These are phyloP conservation scores for Monosporascus sp. DNA, from an alignment of 2,329 filamentous ascomycete species.

Conservation along the genomic window DNA sequence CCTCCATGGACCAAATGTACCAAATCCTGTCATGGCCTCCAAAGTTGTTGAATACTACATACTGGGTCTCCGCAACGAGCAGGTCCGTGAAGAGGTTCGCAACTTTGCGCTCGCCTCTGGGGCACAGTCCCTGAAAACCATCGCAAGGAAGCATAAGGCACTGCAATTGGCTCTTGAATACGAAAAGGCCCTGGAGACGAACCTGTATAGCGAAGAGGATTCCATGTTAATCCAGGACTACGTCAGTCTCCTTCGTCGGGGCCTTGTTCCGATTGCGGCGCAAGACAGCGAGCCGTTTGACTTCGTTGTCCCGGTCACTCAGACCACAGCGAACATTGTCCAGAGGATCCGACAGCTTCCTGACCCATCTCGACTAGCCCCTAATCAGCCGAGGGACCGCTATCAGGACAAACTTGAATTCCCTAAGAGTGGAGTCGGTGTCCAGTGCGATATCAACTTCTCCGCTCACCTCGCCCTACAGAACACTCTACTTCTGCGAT, in stretches of 20 bases:
- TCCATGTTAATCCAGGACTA: conserved; percentile 41
- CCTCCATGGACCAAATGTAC: conserved; percentile 23
- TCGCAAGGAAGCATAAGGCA: conserved; percentile 47
- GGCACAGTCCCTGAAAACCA: conserved; percentile 31
- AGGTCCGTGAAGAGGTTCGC: conserved; percentile 40
- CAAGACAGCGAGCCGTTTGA: conserved; percentile 20
- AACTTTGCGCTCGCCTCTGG: conserved; percentile 24
- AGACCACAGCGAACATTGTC: conserved; percentile 30
- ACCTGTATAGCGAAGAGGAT: conserved; percentile 37
- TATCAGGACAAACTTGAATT: conserved; percentile 67
- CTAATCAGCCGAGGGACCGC: conserved; percentile 48
- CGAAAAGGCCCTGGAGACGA: conserved; percentile 46
- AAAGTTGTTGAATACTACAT: conserved; percentile 39
- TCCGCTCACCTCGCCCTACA: conserved; percentile 77
- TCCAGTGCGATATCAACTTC: conserved; percentile 91
- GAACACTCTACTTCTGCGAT: conserved; percentile 77
- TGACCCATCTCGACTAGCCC: conserved; percentile 45
- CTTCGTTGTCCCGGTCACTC: conserved; percentile 33
- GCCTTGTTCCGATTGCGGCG: conserved; percentile 22
- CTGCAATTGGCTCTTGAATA: conserved; percentile 54
- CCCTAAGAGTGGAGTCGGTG: conserved; percentile 70
- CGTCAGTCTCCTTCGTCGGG: conserved; percentile 42
- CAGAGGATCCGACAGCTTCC: conserved; percentile 40
- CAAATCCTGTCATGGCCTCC: conserved; percentile 11
- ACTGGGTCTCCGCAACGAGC: conserved; percentile 43